phyloP scores from a whole-genome alignment of 2,329 filamentous ascomycete species.

The Rutstroemia sp. region DNA sequence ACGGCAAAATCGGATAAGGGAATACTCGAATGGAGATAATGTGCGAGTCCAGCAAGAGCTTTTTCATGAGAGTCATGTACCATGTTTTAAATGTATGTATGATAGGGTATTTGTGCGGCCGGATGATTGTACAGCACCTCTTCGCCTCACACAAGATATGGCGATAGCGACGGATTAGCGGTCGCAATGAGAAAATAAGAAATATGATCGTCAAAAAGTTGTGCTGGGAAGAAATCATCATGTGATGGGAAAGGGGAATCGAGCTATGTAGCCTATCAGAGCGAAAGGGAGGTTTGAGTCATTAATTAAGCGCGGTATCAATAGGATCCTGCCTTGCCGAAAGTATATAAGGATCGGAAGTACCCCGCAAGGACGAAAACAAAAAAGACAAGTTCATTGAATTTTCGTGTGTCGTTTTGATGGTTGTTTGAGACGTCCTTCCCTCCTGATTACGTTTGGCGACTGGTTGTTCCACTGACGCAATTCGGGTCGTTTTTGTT shows the following conservation, averaged over 20 bases:
- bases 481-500: conserved; percentile 7
- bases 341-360: conserved; percentile 21
- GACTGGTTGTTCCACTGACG: conserved; percentile 14
- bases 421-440: not conserved
- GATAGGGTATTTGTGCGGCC: conserved; percentile 15
- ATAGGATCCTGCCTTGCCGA: conserved; percentile 10
- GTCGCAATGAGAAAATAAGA: conserved; percentile 16
- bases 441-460: conserved; percentile 6
- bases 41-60: not conserved
- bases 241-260: conserved; percentile 18
- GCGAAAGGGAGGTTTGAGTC: conserved; percentile 19
- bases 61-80: conserved; percentile 3
- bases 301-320: conserved; percentile 20
- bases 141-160: conserved; percentile 6
- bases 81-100: conserved; percentile 10
- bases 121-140: conserved; percentile 11
- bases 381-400: not conserved
- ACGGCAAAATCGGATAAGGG: conserved; percentile 22
- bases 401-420: not conserved
- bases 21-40: conserved; percentile 22
- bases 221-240: conserved; percentile 16
- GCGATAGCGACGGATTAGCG: conserved; percentile 12
- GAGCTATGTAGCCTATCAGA: conserved; percentile 8
- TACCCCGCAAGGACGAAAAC: not conserved
- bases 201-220: conserved; percentile 5